Evolutionary conservation across 768 basidiomycete genomes (phyloP), one percentile per base, ranked within the genome.

Genomic region (Boletus fagicola): DNA sequence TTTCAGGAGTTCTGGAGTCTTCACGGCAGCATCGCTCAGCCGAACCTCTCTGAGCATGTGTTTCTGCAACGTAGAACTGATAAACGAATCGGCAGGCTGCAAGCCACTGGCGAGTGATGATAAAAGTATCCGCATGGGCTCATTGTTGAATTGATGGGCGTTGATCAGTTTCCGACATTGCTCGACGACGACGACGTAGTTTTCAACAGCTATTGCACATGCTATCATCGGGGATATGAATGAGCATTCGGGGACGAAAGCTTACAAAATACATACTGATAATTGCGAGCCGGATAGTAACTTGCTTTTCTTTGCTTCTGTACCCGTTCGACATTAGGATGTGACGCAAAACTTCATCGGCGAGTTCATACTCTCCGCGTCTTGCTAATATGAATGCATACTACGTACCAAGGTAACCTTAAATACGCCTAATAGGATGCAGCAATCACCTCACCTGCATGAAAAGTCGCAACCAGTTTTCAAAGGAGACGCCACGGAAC

Each of bases 391-490:
- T 72, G 71, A 94, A 92, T 36, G 84, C 79, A 66, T 92, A 91
- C 92, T 95, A 60, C 48, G 54, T 11, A 38, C 33, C 60, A 35
- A 48, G 11, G 7, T 10, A 22, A 26, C 39, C 12, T 44, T 26
- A 35, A 68, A 11, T 62, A 61, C 49, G 56, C 24, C 4, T 42
- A 10, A 10, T 10, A 11, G 16, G 6, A 31, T 22, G 18, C 36
- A 39, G 22, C 0, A 18, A 33, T 43, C 36, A 45, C 13, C 35
- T 60, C 51, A 92, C 95, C 78, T 94, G 89, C 77, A 97, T 83
- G 67, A 94, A 85, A 43, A 98, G 65, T 18, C 78, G 78, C 49
- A 96, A 68, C 96, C 96, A 99, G 49, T 88, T 84, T 51, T 88
- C 87, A 63, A 92, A 92, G 5, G 78, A 78, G 30, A 96, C 77